These are phyloP conservation scores for Penicillium sp. DNA, from an alignment of 2,329 filamentous ascomycete genomes.

Conservation along the genomic window DNA sequence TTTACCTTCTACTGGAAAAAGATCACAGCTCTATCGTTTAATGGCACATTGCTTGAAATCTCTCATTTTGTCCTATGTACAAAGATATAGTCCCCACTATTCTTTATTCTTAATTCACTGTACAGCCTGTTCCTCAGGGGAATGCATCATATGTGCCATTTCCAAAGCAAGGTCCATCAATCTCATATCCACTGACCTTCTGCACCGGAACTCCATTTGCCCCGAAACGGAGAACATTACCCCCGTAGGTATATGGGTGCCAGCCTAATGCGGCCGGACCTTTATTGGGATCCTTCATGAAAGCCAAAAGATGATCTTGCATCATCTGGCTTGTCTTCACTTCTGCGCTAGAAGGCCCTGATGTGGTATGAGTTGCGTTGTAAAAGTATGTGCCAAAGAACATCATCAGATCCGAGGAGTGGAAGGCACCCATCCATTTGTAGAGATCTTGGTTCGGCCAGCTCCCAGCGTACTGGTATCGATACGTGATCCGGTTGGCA, in stretches of 20 bases:
- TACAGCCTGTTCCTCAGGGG: neutral
- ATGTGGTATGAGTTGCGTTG: neutral
- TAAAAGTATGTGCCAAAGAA: conserved; percentile 44
- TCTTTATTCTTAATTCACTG: neutral
- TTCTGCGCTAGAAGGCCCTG: neutral
- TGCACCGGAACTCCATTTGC: conserved; percentile 26
- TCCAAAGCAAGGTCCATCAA: conserved; percentile 26
- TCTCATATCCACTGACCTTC: conserved; percentile 27
- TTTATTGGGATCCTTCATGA: conserved; percentile 9
- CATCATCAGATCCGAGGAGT: conserved; percentile 44
- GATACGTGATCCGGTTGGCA: conserved; percentile 38
- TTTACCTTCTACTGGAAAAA: too few relatives aligned
- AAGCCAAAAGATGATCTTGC: conserved; percentile 13
- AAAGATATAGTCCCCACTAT: too few relatives aligned
- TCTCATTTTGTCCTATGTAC: too few relatives aligned
- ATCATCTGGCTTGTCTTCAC: conserved; percentile 7
- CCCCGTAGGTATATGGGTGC: conserved; percentile 18
- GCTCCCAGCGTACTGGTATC: conserved; percentile 46
- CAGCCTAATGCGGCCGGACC: conserved; percentile 16
- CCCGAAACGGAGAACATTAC: conserved; percentile 31
- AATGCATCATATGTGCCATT: conserved; percentile 15
- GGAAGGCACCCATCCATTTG: conserved; percentile 49
- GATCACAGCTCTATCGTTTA: too few relatives aligned
- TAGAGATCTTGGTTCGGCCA: conserved; percentile 45
- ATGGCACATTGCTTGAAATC: too few relatives aligned